Evolutionary conservation across 129 eudicot species (phyloP).

Genomic region (Chrysanthemum seticuspe): DNA sequence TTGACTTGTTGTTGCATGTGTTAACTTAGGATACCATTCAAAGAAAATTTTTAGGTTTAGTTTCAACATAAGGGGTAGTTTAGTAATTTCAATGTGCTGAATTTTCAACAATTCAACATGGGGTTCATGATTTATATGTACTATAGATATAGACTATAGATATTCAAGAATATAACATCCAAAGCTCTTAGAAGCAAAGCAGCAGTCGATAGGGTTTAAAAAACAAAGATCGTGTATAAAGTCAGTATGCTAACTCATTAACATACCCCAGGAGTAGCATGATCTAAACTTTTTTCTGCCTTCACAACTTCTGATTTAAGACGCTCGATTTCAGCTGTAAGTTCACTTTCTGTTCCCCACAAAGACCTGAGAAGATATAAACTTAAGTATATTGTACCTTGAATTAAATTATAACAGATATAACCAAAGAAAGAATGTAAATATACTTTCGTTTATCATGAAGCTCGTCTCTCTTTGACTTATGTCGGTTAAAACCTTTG

Average conservation of each 20-base stretch:
- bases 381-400: slow-evolving; percentile 27
- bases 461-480: slow-evolving; percentile 68
- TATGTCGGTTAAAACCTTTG: slow-evolving; percentile 53
- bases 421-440: slow-evolving; percentile 7
- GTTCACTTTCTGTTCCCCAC: slow-evolving; percentile 83
- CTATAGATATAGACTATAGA: too few relatives aligned
- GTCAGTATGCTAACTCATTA: slow-evolving; percentile 6
- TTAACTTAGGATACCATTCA: too few relatives aligned
- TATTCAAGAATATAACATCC: slow-evolving; percentile 7
- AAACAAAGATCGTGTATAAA: background rate
- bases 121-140: too few relatives aligned
- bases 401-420: background rate
- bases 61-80: too few relatives aligned
- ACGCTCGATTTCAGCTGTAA: slow-evolving; percentile 78
- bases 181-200: slow-evolving; percentile 13
- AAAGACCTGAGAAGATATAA: slow-evolving; percentile 52
- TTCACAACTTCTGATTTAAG: slow-evolving; percentile 80
- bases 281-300: slow-evolving; percentile 94
- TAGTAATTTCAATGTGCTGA: too few relatives aligned
- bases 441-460: slow-evolving; percentile 89
- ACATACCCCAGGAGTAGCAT: slow-evolving; percentile 97
- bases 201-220: slow-evolving; percentile 15
- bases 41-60: too few relatives aligned
- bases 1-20: too few relatives aligned
- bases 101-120: too few relatives aligned